These are phyloP conservation scores for Sporothrix euskadiensis DNA, from an alignment of 2,329 filamentous ascomycete species.

Conservation along the genomic window DNA sequence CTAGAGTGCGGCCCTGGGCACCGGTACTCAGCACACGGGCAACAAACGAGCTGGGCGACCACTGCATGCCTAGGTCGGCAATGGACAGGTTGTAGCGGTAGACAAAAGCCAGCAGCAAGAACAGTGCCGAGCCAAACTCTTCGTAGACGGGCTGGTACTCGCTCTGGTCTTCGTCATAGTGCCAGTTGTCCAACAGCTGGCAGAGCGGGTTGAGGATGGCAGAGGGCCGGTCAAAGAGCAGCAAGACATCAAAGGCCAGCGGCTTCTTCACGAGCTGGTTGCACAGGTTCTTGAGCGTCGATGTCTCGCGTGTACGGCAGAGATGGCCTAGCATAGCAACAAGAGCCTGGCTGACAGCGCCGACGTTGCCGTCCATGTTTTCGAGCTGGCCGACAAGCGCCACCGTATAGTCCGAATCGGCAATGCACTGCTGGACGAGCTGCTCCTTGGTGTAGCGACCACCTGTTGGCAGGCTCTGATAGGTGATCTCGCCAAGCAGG, in stretches of 20 bases:
- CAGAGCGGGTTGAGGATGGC: slow-evolving; percentile 73
- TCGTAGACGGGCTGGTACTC: slow-evolving; percentile 86
- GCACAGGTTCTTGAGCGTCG: slow-evolving; percentile 75
- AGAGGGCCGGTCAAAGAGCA: slow-evolving; percentile 71
- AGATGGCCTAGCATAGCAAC: slow-evolving; percentile 69
- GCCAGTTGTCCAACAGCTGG: slow-evolving; percentile 74
- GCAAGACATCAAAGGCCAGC: slow-evolving; percentile 69
- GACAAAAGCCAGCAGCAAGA: slow-evolving; percentile 72
- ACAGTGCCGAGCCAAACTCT: slow-evolving; percentile 75
- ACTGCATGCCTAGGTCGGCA: slow-evolving; percentile 62
- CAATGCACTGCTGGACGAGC: slow-evolving; percentile 74
- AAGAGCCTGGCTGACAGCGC: slow-evolving; percentile 77
- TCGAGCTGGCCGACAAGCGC: slow-evolving; percentile 79
- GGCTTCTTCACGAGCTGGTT: slow-evolving; percentile 71
- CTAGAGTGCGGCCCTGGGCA: slow-evolving; percentile 56
- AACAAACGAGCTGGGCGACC: slow-evolving; percentile 63
- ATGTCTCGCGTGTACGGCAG: slow-evolving; percentile 73
- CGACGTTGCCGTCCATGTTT: slow-evolving; percentile 87
- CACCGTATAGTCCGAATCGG: slow-evolving; percentile 64
- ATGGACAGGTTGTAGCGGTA: slow-evolving; percentile 69
- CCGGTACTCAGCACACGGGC: slow-evolving; percentile 64
- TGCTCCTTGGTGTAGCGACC: slow-evolving; percentile 76
- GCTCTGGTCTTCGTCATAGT: slow-evolving; percentile 75
- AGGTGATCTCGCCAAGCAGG: slow-evolving; percentile 79
- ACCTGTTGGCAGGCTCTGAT: slow-evolving; percentile 72